Percentiles rank a stretch among this genome's conserved stretches.
These are phyloP conservation scores for Ganoderma sinense DNA, from an alignment of 1,284 basidiomycete species.

Conservation along the genomic window DNA sequence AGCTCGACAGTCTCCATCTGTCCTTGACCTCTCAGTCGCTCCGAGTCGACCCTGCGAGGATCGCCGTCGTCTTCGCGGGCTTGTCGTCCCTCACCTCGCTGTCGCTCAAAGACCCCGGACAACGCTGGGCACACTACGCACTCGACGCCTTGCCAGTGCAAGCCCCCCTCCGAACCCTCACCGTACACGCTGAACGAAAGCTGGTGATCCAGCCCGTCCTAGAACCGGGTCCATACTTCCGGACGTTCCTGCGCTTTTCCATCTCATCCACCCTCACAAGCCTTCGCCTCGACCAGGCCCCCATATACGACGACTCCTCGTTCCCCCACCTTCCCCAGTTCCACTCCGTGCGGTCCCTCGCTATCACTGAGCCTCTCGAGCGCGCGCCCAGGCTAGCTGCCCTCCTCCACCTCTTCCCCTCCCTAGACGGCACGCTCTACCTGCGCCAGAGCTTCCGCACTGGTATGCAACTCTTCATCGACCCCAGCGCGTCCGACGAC, in stretches of 20 bases:
- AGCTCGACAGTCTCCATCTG: background rate
- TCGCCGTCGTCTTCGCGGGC: background rate
- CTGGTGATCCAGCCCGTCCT: background rate
- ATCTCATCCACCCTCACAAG: background rate
- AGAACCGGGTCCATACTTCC: background rate
- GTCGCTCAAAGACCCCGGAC: background rate
- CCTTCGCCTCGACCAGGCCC: background rate
- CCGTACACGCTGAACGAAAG: too few species aligned
- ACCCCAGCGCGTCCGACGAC: background rate
- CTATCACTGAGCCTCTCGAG: background rate
- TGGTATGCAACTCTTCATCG: background rate
- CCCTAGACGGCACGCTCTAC: background rate
- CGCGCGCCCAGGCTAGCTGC: background rate
- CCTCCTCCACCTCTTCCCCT: background rate
- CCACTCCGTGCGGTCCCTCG: background rate
- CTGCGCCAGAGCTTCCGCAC: background rate
- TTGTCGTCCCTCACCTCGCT: background rate
- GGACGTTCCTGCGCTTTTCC: background rate
- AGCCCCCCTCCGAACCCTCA: background rate
- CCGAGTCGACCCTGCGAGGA: too few species aligned
- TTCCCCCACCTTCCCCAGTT: background rate
- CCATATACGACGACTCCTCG: background rate
- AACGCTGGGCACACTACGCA: background rate
- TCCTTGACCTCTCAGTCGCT: too few species aligned
- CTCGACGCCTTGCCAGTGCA: background rate